These are phyloP conservation scores for Simmondsia chinensis DNA, from an alignment of 148 eudicot species.

Conservation along the genomic window DNA sequence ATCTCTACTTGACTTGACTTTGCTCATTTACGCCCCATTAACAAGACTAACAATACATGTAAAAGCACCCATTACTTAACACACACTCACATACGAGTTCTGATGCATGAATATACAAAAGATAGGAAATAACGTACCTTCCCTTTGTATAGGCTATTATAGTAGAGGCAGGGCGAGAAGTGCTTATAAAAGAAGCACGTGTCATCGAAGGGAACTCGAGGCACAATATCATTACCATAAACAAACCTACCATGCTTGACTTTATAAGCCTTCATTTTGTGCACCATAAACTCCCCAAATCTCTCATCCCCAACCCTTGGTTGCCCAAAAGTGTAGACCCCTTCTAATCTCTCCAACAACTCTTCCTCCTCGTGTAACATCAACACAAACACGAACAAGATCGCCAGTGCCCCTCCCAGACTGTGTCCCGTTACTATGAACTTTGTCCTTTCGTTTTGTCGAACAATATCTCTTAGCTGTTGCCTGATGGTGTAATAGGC, in stretches of 20 bases:
- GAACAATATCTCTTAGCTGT: constrained; percentile 19
- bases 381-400: constrained; percentile 40
- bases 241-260: constrained; percentile 59
- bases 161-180: constrained; percentile 56
- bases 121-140: constrained; percentile 17
- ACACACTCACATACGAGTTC: neutral
- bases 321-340: constrained; percentile 84
- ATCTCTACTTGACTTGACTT: no score
- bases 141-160: constrained; percentile 41
- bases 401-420: constrained; percentile 72
- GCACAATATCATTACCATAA: constrained; percentile 65
- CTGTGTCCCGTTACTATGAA: constrained; percentile 68
- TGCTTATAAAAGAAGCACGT: constrained; percentile 47
- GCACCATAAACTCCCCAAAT: constrained; percentile 65
- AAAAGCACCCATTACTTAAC: no score
- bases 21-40: no score
- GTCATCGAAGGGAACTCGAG: constrained; percentile 68
- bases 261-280: constrained; percentile 27
- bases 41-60: no score
- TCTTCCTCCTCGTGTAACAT: constrained; percentile 43
- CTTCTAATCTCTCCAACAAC: constrained; percentile 42
- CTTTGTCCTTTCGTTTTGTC: constrained; percentile 25
- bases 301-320: constrained; percentile 64
- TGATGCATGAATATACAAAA: neutral
- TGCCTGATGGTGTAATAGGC: constrained; percentile 58